These are phyloP conservation scores for Lecanicillium sp. DNA, from an alignment of 2,329 filamentous ascomycete species.

Conservation along the genomic window DNA sequence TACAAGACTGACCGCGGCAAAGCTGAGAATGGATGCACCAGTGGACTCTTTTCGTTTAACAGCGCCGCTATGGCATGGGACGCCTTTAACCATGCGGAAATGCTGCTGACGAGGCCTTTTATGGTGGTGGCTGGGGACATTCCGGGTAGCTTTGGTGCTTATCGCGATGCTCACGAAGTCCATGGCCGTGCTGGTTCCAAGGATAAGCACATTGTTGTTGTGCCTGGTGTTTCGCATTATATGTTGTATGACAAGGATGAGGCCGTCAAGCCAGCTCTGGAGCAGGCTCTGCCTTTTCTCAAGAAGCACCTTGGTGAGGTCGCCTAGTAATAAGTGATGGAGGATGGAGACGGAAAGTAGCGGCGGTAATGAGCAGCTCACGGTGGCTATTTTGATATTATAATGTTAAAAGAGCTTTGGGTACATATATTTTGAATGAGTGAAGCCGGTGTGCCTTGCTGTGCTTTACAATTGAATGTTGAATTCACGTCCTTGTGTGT, in stretches of 20 bases:
- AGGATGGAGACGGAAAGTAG: no score
- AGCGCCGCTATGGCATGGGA: conserved; percentile 8
- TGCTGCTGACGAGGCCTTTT: conserved; percentile 7
- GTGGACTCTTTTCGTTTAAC: conserved; percentile 4
- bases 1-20: conserved; percentile 7
- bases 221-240: conserved; percentile 8
- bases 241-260: conserved; percentile 9
- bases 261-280: conserved; percentile 7
- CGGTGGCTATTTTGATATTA: no score
- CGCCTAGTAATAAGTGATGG: no score
- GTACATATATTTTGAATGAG: no score
- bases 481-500: no score
- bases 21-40: conserved; percentile 1
- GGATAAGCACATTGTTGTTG: conserved; percentile 8
- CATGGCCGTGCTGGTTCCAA: conserved; percentile 6
- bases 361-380: no score
- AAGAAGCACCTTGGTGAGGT: conserved; percentile 18
- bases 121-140: conserved; percentile 8
- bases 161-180: conserved; percentile 4
- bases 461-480: no score
- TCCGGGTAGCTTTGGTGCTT: conserved; percentile 6
- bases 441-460: no score
- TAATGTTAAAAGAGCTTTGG: no score
- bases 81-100: conserved; percentile 6
- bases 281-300: conserved; percentile 5